Evolutionary conservation across 495 filamentous ascomycete genomes (phyloP).

Genomic region (Talaromyces wortmannii): DNA sequence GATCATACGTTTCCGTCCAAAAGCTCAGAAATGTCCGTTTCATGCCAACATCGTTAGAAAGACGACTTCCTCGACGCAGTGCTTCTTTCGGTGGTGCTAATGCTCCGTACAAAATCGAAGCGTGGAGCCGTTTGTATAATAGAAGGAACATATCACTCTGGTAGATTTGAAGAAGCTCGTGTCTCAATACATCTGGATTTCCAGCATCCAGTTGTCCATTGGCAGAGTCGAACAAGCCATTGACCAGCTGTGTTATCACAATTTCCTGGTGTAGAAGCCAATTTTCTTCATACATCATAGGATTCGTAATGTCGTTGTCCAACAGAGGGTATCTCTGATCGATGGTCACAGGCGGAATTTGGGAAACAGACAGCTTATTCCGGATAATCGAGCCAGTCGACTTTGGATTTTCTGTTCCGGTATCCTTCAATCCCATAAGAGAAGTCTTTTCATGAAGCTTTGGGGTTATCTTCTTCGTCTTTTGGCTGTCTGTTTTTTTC

Average conservation of each 20-base stretch:
- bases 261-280: slow-evolving; percentile 61
- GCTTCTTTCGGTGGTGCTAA: slow-evolving; percentile 49
- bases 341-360: slow-evolving; percentile 1
- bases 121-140: slow-evolving; percentile 53
- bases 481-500: not conserved
- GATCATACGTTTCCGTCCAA: slow-evolving; percentile 54
- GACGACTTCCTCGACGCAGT: slow-evolving; percentile 33
- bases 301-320: slow-evolving; percentile 43
- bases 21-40: slow-evolving; percentile 49
- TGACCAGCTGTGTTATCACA: slow-evolving; percentile 54
- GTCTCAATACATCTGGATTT: slow-evolving; percentile 28
- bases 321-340: slow-evolving; percentile 45
- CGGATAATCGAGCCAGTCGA: not conserved
- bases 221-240: slow-evolving; percentile 42
- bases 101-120: slow-evolving; percentile 57
- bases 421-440: not conserved
- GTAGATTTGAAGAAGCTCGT: slow-evolving; percentile 46
- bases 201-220: slow-evolving; percentile 7
- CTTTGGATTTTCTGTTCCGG: not conserved
- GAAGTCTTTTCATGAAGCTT: not conserved
- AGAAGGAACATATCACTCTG: slow-evolving; percentile 43
- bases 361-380: not conserved
- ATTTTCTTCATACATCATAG: slow-evolving; percentile 57
- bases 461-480: not conserved
- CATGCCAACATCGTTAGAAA: slow-evolving; percentile 54